Base-by-base conservation (phyloP, 148 eudicot species). In the Spergularia bocconei region DNA sequence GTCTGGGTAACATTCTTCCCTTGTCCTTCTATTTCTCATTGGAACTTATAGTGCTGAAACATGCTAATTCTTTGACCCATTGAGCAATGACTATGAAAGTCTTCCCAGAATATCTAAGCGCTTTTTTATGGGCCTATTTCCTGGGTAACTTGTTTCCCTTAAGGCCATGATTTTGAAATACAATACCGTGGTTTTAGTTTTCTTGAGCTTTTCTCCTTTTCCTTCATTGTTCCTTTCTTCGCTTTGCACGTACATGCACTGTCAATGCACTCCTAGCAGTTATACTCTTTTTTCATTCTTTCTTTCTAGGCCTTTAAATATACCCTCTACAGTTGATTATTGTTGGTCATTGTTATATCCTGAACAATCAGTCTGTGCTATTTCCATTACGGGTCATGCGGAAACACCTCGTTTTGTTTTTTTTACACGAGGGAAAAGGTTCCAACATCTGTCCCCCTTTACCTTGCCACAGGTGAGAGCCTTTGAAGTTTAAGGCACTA, bases 1-100 rank as follows among this genome's bases (percentile, higher is more conserved):
- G 86, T 82, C 70, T 57, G 73, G 90, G 98, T 95, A 82, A 82
- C 20, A 59, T 52, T 59, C 48, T 68, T 59, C 41, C 44, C 47
- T 54, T 50, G 36, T 21, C 53, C 47, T 11, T 70, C 44, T 50
- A n/a, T 66, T 4, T 52, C 54, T 50, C 54, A 25, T 39, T 67
- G 57, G 39, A 65, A 36, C 13, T 15, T 2, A 25, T 50, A 11
- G 38, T 13, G 56, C 19, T n/a, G 70, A 39, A 41, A 41, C 69
- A 39, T 65, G 48, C 69, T 17, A 16, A 38, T 15, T 15, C 19
- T 15, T n/a, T 17, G 65, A 65, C 50, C 50, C 39, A 2, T 9
- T 65, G 50, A 65, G 69, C 23, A 65, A 17, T 41, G 51, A 12
- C 69, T 65, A 65, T 65, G 69, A 41, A 39, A 17, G 51, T 65